Evolutionary conservation across 2,329 filamentous ascomycete genomes (phyloP).

Genomic region (Ceratocystis harringtonii): DNA sequence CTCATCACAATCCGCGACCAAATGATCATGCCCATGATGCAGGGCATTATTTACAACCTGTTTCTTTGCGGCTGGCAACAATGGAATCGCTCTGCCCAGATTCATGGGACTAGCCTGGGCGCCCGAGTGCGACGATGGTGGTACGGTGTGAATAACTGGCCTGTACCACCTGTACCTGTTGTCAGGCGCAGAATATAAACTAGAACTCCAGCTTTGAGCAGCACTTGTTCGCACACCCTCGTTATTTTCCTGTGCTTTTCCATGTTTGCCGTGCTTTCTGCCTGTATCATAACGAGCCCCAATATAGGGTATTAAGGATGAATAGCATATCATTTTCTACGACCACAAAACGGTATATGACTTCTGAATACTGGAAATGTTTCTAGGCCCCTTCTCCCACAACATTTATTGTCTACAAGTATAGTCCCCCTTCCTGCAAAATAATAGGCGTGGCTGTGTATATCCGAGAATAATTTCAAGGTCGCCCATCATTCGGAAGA

Average conservation of each 20-base stretch:
- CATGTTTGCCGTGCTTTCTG: not conserved
- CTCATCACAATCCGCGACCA: constrained; percentile 84
- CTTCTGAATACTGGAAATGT: not conserved
- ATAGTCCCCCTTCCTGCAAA: not conserved
- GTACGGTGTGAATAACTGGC: constrained; percentile 90
- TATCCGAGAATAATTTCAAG: not conserved
- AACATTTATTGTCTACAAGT: not conserved
- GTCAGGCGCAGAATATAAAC: constrained; percentile 14
- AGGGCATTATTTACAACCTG: constrained; percentile 81
- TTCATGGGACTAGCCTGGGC: constrained; percentile 63
- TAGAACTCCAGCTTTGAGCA: not conserved
- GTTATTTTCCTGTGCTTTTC: not conserved
- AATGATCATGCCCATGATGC: constrained; percentile 72
- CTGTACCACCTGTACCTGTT: constrained; percentile 34
- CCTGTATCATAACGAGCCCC: not conserved
- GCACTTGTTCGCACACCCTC: not conserved
- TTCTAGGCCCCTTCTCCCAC: not conserved
- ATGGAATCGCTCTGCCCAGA: constrained; percentile 67
- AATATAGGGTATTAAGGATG: not conserved
- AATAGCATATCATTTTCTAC: not conserved
- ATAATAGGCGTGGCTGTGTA: not conserved
- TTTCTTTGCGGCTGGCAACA: constrained; percentile 74
- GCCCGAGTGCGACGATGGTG: constrained; percentile 78
- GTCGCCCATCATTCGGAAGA: not conserved
- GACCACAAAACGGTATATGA: not conserved